Evolutionary conservation across 2,329 filamentous ascomycete genomes (phyloP).

Genomic region (Fonsecaea pedrosoi): DNA sequence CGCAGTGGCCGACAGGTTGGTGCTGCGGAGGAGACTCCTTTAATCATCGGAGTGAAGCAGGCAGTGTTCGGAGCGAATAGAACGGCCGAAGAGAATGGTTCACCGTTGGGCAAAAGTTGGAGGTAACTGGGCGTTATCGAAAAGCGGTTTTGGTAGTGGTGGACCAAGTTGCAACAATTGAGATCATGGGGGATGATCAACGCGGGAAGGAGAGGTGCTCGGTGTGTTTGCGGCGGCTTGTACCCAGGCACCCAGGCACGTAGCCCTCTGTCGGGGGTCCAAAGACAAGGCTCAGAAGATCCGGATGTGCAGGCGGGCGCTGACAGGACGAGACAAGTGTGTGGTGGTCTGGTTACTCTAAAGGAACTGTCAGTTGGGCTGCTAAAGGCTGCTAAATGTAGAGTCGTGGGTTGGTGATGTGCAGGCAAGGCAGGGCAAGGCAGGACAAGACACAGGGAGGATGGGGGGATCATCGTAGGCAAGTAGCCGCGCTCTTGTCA

Average conservation of each 20-base stretch:
- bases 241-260: constrained; percentile 1
- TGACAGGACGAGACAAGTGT: constrained; percentile 9
- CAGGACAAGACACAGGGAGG: constrained; percentile 17
- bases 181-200: constrained; percentile 18
- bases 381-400: constrained; percentile 13
- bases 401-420: constrained; percentile 22
- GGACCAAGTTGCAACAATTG: constrained; percentile 1
- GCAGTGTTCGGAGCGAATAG: constrained; percentile 7
- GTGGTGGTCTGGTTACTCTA: constrained; percentile 10
- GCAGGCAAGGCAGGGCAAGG: background rate
- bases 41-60: constrained; percentile 33
- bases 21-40: constrained; percentile 30
- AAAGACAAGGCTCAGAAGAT: background rate
- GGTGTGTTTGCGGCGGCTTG: background rate
- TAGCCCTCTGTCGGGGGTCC: background rate
- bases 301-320: background rate
- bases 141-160: constrained; percentile 1
- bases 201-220: constrained; percentile 1
- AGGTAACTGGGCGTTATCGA: background rate
- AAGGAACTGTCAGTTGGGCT: background rate
- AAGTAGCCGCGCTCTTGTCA: constrained; percentile 31
- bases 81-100: constrained; percentile 1
- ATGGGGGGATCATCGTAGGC: constrained; percentile 24
- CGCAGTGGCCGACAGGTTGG: constrained; percentile 33
- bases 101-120: background rate